A percentile compares a stretch with the other conserved stretches of the same genome.
phyloP scores from a whole-genome alignment of 2,329 filamentous ascomycete species.

The Ophiobolus disseminans region DNA sequence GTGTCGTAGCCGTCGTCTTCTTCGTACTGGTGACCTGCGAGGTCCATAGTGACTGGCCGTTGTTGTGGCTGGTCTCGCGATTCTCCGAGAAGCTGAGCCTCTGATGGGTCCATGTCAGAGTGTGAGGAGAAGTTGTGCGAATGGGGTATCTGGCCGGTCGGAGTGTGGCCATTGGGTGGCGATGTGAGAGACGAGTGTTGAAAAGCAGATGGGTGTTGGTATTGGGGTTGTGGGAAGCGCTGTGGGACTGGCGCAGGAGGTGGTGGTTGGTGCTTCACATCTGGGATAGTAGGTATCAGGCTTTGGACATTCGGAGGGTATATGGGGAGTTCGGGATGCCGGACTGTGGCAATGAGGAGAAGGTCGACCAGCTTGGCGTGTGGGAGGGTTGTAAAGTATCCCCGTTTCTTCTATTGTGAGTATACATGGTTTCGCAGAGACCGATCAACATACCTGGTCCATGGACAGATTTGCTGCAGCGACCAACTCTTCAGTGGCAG shows the following conservation, averaged over 20 bases:
- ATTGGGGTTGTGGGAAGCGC: slow-evolving; percentile 11
- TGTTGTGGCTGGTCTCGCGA: slow-evolving; percentile 17
- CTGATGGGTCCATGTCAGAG: slow-evolving; percentile 38
- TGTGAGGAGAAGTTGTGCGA: slow-evolving; percentile 28
- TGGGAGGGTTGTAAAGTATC: slow-evolving; percentile 68
- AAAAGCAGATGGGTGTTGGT: slow-evolving; percentile 19
- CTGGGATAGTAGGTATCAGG: slow-evolving; percentile 28
- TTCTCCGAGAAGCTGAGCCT: slow-evolving; percentile 44
- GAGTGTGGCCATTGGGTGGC: slow-evolving; percentile 42
- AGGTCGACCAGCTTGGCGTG: slow-evolving; percentile 69
- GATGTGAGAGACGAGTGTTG: slow-evolving; percentile 15
- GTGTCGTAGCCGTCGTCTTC: slow-evolving; percentile 62
- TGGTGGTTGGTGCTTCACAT: slow-evolving; percentile 17
- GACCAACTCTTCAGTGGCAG: slow-evolving; percentile 48
- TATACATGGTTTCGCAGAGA: not conserved
- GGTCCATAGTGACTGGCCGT: slow-evolving; percentile 26
- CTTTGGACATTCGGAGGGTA: slow-evolving; percentile 57
- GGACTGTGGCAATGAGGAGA: slow-evolving; percentile 66
- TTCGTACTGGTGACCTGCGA: slow-evolving; percentile 35
- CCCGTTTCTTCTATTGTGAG: slow-evolving; percentile 59
- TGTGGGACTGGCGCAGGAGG: slow-evolving; percentile 11
- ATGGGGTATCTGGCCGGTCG: slow-evolving; percentile 26
- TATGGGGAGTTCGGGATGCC: slow-evolving; percentile 70
- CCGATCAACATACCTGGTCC: slow-evolving; percentile 48
- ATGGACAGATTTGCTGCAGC: slow-evolving; percentile 49